phyloP scores from a whole-genome alignment of 306 rosid genomes.

The Acacia confusa region DNA sequence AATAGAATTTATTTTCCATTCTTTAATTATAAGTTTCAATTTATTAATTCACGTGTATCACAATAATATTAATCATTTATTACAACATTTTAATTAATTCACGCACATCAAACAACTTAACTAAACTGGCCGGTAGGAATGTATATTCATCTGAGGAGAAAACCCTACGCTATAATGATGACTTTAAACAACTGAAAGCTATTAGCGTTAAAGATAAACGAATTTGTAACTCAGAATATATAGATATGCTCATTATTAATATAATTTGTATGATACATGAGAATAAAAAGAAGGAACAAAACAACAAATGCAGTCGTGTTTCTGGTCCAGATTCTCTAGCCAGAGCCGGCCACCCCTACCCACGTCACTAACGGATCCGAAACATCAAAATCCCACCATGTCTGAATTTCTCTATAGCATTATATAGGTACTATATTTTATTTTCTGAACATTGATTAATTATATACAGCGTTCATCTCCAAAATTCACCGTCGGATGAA shows the following conservation, averaged over 20 bases:
- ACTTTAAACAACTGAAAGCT: background rate
- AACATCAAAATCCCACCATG: conserved; percentile 16
- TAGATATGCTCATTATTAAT: background rate
- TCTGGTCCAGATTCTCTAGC: conserved; percentile 31
- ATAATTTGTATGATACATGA: background rate
- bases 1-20: background rate
- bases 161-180: background rate
- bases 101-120: background rate
- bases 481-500: background rate
- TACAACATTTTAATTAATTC: no score
- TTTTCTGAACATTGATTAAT: background rate
- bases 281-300: background rate
- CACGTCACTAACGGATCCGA: conserved; percentile 24
- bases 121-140: background rate
- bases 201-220: background rate
- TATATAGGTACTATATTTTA: background rate
- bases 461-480: background rate
- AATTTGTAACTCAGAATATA: background rate
- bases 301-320: conserved; percentile 24
- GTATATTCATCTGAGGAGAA: background rate
- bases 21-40: no score
- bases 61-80: no score
- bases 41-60: no score
- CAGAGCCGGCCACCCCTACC: conserved; percentile 36
- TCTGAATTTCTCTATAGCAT: background rate